Evolutionary conservation across 2,329 filamentous ascomycete genomes (phyloP).

Genomic region (Nigrograna mackinnonii): DNA sequence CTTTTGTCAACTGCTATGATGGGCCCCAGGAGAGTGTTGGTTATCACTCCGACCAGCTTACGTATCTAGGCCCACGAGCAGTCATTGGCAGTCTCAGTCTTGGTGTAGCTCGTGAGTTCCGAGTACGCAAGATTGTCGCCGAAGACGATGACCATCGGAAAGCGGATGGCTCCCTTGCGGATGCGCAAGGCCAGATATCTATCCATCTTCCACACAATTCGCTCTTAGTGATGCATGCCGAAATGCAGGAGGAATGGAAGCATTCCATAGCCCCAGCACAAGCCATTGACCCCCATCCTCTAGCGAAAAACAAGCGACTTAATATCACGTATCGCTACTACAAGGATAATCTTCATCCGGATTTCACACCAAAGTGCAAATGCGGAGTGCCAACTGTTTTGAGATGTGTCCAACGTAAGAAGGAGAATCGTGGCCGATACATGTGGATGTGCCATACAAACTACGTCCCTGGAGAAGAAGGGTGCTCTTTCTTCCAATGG

Average conservation of each 20-base stretch:
- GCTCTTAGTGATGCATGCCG: conserved; percentile 91
- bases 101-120: conserved; percentile 91
- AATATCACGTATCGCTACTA: conserved; percentile 96
- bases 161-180: conserved; percentile 47
- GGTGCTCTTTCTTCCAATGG: conserved; percentile 38
- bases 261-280: conserved; percentile 78
- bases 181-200: conserved; percentile 81
- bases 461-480: conserved; percentile 66
- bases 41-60: conserved; percentile 90
- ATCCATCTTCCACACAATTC: conserved; percentile 96
- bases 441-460: conserved; percentile 93
- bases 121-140: conserved; percentile 76
- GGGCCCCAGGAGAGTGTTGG: conserved; percentile 83
- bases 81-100: conserved; percentile 89
- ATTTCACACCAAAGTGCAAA: conserved; percentile 74
- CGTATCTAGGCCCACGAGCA: conserved; percentile 86
- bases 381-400: conserved; percentile 73
- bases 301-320: conserved; percentile 79
- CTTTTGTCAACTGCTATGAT: conserved; percentile 93
- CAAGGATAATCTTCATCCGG: conserved; percentile 74
- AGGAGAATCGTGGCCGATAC: conserved; percentile 76
- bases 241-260: conserved; percentile 98
- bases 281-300: conserved; percentile 81
- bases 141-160: conserved; percentile 52
- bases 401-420: conserved; percentile 78